Evolutionary conservation across 225 moss, liverwort and hornwort species (phyloP).

Genomic region (Bryum argenteum): DNA sequence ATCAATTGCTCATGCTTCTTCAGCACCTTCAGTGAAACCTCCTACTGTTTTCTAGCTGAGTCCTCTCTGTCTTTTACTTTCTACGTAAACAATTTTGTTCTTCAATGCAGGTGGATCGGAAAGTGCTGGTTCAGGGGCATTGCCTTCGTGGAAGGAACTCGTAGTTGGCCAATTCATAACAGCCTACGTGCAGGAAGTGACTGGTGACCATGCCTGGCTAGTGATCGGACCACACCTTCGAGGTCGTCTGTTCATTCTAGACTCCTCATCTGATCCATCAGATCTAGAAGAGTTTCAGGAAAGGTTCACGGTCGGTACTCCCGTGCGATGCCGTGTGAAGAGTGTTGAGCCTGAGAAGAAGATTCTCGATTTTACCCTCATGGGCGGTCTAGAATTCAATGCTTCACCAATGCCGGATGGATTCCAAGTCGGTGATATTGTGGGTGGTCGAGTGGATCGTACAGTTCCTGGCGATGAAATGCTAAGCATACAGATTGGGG

Average conservation of each 20-base stretch:
- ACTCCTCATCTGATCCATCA: slow-evolving; percentile 68
- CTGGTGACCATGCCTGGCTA: slow-evolving; percentile 81
- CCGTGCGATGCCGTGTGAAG: slow-evolving; percentile 67
- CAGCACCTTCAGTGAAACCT: background rate
- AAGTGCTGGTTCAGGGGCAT: slow-evolving; percentile 35
- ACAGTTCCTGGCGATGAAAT: slow-evolving; percentile 72
- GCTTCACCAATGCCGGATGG: slow-evolving; percentile 34
- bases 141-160: slow-evolving; percentile 57
- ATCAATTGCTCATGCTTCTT: slow-evolving; percentile 8
- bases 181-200: slow-evolving; percentile 77
- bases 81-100: background rate
- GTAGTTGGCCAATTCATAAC: slow-evolving; percentile 51
- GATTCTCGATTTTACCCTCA: slow-evolving; percentile 67
- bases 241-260: slow-evolving; percentile 78
- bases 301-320: slow-evolving; percentile 64
- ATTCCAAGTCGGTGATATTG: slow-evolving; percentile 55
- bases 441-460: slow-evolving; percentile 79
- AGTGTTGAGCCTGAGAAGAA: slow-evolving; percentile 52
- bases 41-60: background rate
- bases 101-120: slow-evolving; percentile 40
- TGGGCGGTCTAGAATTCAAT: slow-evolving; percentile 34
- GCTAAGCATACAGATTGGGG: slow-evolving; percentile 72
- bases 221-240: slow-evolving; percentile 73
- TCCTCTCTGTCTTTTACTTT: background rate
- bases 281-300: slow-evolving; percentile 65